These are phyloP conservation scores for Alliaria petiolata DNA, from an alignment of 345 rosid genomes.

Conservation along the genomic window DNA sequence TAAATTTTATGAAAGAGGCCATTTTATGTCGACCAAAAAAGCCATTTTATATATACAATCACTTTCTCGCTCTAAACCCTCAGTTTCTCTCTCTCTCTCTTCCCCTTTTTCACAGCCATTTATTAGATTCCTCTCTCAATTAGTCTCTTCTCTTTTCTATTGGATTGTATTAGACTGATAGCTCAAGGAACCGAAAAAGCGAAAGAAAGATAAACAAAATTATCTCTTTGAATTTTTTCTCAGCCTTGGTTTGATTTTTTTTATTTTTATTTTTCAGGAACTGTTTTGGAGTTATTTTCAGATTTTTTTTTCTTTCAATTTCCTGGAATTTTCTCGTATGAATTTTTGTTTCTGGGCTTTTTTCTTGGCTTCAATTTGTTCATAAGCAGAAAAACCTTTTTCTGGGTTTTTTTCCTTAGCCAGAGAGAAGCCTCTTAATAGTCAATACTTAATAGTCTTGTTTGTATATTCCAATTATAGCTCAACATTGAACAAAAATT, in stretches of 20 bases:
- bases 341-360: conserved; percentile 34
- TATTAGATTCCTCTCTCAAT: conserved; percentile 56
- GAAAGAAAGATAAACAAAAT: neutral
- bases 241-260: conserved; percentile 13
- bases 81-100: conserved; percentile 23
- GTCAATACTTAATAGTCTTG: neutral
- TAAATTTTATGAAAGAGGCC: neutral
- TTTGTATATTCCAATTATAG: conserved; percentile 34
- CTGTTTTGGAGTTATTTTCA: neutral
- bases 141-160: conserved; percentile 44
- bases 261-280: conserved; percentile 16
- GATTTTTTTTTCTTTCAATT: neutral
- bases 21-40: conserved; percentile 6
- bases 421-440: conserved; percentile 28
- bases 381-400: conserved; percentile 25
- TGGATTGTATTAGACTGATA: conserved; percentile 55
- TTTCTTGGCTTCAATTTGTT: conserved; percentile 36
- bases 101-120: conserved; percentile 47
- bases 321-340: conserved; percentile 4
- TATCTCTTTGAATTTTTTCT: conserved; percentile 17
- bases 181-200: conserved; percentile 34
- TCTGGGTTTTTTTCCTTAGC: conserved; percentile 39
- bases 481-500: conserved; percentile 30
- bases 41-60: conserved; percentile 12
- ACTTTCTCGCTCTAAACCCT: conserved; percentile 36